A percentile compares a stretch with the other conserved stretches of the same genome.
Evolutionary conservation across 1,139 yeast species (phyloP).

Genomic region (Candida labiduridarum): DNA sequence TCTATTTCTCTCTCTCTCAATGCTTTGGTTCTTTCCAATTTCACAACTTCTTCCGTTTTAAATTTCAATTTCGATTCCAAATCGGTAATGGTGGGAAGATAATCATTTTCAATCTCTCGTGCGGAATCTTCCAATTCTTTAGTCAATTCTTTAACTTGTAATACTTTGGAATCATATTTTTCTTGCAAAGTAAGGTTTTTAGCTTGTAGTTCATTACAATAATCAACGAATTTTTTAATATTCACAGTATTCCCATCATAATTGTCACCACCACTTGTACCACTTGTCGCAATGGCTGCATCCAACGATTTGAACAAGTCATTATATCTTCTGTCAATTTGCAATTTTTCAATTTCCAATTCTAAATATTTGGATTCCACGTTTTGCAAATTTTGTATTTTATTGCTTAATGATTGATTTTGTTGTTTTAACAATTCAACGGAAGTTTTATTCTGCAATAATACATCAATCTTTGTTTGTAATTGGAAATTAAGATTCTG

Average conservation of each 20-base stretch:
- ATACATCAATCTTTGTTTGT: slow-evolving; percentile 30
- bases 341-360: slow-evolving; percentile 54
- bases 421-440: slow-evolving; percentile 43
- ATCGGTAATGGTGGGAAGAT: slow-evolving; percentile 23
- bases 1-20: slow-evolving; percentile 65
- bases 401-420: slow-evolving; percentile 33
- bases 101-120: slow-evolving; percentile 14
- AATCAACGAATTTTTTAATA: slow-evolving; percentile 31
- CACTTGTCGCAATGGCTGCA: slow-evolving; percentile 20
- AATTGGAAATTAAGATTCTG: slow-evolving; percentile 36
- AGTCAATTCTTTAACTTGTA: slow-evolving; percentile 23
- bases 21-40: slow-evolving; percentile 55
- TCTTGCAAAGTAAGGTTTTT: slow-evolving; percentile 42
- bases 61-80: slow-evolving; percentile 16
- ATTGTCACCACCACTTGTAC: slow-evolving; percentile 5
- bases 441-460: slow-evolving; percentile 44
- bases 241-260: slow-evolving; percentile 21
- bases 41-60: slow-evolving; percentile 31
- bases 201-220: slow-evolving; percentile 39
- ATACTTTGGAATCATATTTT: slow-evolving; percentile 26
- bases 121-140: slow-evolving; percentile 19
- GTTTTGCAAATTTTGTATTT: slow-evolving; percentile 42
- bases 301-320: slow-evolving; percentile 36
- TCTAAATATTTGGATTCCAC: slow-evolving; percentile 52
- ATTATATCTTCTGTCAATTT: slow-evolving; percentile 45